Evolutionary conservation across 495 filamentous ascomycete genomes (phyloP).

Genomic region (Podospora pseudopauciseta): DNA sequence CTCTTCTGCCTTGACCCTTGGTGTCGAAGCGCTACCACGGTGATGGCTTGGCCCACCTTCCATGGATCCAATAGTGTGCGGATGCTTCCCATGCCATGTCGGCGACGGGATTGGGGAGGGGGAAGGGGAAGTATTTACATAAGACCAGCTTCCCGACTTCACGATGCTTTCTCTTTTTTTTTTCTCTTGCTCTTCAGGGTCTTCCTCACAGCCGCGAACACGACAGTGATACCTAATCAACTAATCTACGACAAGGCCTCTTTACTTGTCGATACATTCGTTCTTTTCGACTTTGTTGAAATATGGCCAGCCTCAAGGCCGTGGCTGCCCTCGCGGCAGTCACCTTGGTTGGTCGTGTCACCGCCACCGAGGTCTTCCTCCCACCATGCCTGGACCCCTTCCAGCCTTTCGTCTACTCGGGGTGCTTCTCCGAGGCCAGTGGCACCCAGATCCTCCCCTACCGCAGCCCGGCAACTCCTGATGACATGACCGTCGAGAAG

Average conservation of each 20-base stretch:
- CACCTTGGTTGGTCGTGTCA: conserved; percentile 28
- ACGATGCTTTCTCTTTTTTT: conserved; percentile 1
- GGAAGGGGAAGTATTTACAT: not conserved
- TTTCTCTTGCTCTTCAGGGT: not conserved
- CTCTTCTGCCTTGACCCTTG: not conserved
- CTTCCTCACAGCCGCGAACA: conserved; percentile 1
- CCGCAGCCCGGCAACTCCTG: conserved; percentile 31
- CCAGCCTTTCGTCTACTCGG: conserved; percentile 49
- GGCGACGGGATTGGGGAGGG: not conserved
- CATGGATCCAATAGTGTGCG: conserved; percentile 6
- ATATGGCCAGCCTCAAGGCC: conserved; percentile 24
- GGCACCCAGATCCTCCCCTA: conserved; percentile 39
- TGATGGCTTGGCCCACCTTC: conserved; percentile 2
- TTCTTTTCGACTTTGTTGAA: conserved; percentile 7
- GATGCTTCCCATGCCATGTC: not conserved
- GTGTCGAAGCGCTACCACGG: not conserved
- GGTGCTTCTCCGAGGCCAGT: conserved; percentile 46
- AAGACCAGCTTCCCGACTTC: conserved; percentile 1
- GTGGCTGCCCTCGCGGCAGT: conserved; percentile 35
- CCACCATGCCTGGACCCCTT: conserved; percentile 43
- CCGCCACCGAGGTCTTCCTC: conserved; percentile 37
- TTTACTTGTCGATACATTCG: conserved; percentile 8
- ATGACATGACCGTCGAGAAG: conserved; percentile 50
- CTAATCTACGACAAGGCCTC: conserved; percentile 3
- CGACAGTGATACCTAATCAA: conserved; percentile 7